These are phyloP conservation scores for Trichoderma erinaceum DNA, from an alignment of 495 filamentous ascomycete species.

Conservation along the genomic window DNA sequence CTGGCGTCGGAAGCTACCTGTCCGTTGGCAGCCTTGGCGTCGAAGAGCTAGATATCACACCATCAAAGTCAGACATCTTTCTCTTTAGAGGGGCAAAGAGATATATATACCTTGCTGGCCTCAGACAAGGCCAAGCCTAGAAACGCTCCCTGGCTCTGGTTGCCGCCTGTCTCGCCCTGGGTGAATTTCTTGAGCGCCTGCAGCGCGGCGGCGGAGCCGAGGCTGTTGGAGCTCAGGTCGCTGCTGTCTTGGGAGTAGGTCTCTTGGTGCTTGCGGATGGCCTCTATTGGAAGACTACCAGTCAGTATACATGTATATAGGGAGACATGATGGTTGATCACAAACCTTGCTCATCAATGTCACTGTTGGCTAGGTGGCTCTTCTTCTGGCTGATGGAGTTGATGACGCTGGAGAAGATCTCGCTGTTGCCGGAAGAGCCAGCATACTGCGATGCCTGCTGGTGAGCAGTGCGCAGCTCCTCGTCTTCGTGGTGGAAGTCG, in stretches of 20 bases:
- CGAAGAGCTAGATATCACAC: constrained; percentile 36
- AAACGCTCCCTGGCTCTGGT: constrained; percentile 37
- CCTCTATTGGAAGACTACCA: constrained; percentile 25
- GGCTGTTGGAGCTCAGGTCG: constrained; percentile 33
- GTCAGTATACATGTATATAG: background rate
- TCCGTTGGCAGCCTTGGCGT: constrained; percentile 40
- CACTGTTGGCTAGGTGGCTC: constrained; percentile 42
- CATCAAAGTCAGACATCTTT: background rate
- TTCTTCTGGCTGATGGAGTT: constrained; percentile 44
- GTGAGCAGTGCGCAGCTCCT: constrained; percentile 46
- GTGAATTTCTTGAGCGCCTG: constrained; percentile 62
- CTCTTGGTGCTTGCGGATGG: constrained; percentile 49
- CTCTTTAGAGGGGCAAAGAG: background rate
- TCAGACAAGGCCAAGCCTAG: constrained; percentile 49
- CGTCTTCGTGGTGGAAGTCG: constrained; percentile 32
- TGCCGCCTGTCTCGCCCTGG: constrained; percentile 31
- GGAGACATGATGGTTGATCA: background rate
- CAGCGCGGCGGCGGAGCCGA: constrained; percentile 60
- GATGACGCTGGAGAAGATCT: constrained; percentile 48
- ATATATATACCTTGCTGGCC: constrained; percentile 37
- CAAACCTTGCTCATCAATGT: constrained; percentile 54
- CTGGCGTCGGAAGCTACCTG: constrained; percentile 39
- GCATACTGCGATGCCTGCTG: constrained; percentile 48
- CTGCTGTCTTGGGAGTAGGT: constrained; percentile 40
- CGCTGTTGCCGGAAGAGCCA: constrained; percentile 38